A percentile compares a stretch with the other conserved stretches of the same genome.
Evolutionary conservation across 805 yeast species (phyloP).

Genomic region (Candida silvatica): DNA sequence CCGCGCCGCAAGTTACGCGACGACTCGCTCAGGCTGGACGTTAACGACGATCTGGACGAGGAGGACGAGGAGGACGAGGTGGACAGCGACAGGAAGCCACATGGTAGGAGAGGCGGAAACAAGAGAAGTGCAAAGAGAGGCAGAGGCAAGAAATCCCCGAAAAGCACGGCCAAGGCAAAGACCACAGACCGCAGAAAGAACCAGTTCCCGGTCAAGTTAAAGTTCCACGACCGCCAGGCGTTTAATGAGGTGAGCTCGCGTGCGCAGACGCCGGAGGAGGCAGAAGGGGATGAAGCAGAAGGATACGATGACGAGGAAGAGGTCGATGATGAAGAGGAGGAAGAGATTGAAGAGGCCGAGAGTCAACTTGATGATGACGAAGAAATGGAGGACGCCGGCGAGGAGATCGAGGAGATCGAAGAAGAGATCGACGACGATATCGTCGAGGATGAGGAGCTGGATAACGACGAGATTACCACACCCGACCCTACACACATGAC

Average conservation of each 20-base stretch:
- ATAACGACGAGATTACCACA: conserved; percentile 32
- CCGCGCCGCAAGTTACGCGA: too few relatives aligned
- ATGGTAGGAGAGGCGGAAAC: conserved; percentile 3
- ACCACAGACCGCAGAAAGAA: too few relatives aligned
- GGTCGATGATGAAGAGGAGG: conserved; percentile 5
- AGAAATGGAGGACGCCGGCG: neutral
- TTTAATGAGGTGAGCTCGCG: too few relatives aligned
- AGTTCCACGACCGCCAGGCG: too few relatives aligned
- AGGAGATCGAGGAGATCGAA: conserved; percentile 2
- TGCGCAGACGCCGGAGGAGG: too few relatives aligned
- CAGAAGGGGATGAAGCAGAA: conserved; percentile 2
- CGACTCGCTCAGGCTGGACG: conserved; percentile 3
- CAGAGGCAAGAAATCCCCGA: conserved; percentile 1
- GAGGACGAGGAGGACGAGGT: conserved; percentile 6
- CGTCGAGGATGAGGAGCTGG: conserved; percentile 21
- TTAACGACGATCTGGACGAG: conserved; percentile 8
- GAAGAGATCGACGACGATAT: conserved; percentile 14
- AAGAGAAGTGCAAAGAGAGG: conserved; percentile 1
- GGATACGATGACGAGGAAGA: conserved; percentile 1
- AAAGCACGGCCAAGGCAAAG: conserved; percentile 8
- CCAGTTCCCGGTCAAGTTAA: too few relatives aligned
- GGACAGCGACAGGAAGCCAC: too few relatives aligned
- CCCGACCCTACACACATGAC: conserved; percentile 43
- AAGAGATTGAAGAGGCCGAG: conserved; percentile 6
- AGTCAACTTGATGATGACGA: conserved; percentile 7